Conservation (phyloP, 2,329 filamentous ascomycete genomes). For the Didymella glomerata region DNA sequence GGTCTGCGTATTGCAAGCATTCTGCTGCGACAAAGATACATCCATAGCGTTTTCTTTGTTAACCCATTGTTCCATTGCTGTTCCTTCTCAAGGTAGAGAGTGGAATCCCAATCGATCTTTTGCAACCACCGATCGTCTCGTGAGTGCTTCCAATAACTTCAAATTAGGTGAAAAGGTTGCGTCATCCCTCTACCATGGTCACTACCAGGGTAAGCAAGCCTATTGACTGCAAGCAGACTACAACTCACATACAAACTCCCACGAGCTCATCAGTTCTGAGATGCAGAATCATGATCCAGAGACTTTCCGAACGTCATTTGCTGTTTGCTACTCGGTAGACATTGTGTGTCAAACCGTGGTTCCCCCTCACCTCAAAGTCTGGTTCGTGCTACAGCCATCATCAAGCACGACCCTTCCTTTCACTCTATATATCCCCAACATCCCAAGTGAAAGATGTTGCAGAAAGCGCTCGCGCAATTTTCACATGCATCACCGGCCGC, state of each 20-base stretch:
- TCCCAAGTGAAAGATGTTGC: slow-evolving; percentile 1
- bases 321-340: background rate
- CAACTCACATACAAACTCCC: too few species aligned
- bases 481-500: background rate
- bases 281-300: background rate
- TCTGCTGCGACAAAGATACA: too few species aligned
- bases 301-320: background rate
- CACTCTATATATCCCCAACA: background rate
- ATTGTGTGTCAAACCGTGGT: background rate
- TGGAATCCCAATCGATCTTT: background rate
- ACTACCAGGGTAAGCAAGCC: too few species aligned
- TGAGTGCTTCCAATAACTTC: background rate
- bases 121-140: background rate
- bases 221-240: too few species aligned
- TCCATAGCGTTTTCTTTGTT: background rate
- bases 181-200: background rate
- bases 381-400: slow-evolving; percentile 3
- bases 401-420: background rate
- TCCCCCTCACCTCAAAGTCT: background rate
- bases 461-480: background rate
- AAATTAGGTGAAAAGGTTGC: too few species aligned
- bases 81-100: background rate
- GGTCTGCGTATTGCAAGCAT: background rate
- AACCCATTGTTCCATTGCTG: background rate
- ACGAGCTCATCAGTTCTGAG: too few species aligned